A percentile compares a stretch with the other conserved stretches of the same genome.
Conservation (phyloP, 352 stramenopile species). For the Achlya hypogyna region DNA sequence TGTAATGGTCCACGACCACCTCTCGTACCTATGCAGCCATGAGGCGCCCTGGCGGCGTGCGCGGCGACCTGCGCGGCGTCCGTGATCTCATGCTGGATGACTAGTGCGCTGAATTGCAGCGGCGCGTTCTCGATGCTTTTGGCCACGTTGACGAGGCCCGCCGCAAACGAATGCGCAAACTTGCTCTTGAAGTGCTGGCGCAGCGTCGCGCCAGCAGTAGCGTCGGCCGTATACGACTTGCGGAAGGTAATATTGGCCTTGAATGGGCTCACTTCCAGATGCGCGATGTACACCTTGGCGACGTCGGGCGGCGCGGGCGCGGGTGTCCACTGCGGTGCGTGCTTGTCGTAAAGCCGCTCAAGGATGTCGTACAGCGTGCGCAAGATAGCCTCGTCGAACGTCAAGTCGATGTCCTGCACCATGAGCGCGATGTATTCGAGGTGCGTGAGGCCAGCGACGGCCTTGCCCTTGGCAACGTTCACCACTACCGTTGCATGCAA, state of each 20-base stretch:
- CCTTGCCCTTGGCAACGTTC: neutral
- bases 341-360: conserved; percentile 17
- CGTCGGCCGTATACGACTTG: conserved; percentile 7
- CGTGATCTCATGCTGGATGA: conserved; percentile 16
- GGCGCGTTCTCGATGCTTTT: conserved; percentile 20
- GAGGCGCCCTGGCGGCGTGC: neutral
- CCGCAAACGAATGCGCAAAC: conserved; percentile 16
- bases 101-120: conserved; percentile 4
- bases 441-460: neutral
- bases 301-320: neutral
- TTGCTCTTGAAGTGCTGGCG: conserved; percentile 16
- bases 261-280: conserved; percentile 14
- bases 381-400: conserved; percentile 19
- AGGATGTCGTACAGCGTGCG: conserved; percentile 15
- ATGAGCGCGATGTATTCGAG: conserved; percentile 6
- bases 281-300: conserved; percentile 10
- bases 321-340: neutral
- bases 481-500: neutral
- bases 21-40: neutral
- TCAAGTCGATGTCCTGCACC: conserved; percentile 16
- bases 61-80: neutral
- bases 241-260: conserved; percentile 18
- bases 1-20: conserved; percentile 6
- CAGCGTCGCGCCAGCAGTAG: neutral
- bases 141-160: conserved; percentile 9